Base-by-base conservation (phyloP, 306 rosid genomes). In the Cyamopsis tetragonoloba region DNA sequence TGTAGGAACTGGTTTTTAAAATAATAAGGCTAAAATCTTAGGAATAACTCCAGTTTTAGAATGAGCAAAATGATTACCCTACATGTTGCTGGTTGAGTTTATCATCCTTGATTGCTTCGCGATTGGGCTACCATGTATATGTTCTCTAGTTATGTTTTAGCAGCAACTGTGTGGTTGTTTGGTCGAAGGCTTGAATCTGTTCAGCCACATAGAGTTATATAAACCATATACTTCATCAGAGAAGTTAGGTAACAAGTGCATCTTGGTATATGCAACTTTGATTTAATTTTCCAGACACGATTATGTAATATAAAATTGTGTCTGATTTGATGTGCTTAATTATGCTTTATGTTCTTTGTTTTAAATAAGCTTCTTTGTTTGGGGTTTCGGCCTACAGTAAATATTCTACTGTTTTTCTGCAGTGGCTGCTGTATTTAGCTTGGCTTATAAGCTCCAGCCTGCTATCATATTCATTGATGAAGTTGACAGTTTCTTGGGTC, bases 401-500 rank as follows among this genome's bases (percentile, higher is more conserved):
- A 59, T 62, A 15, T 68, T 41, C 10, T 37, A 22, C 7, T 49
- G 10, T 66, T 68, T 34, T 58, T 76, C 73, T 83, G 72, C 88
- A 95, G 99, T 95, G 77, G 71, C 97, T 62, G 99, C 99, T 26
- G 92, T 95, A 31, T 95, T 95, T 83, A 90, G 92, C 88, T 80
- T 95, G 92, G 99, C 99, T 51, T 20, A 90, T 83, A 95, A 95
- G 76, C 95, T 95, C 74, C 96, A 95, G 81, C 99, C 99, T 68
- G 90, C 99, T 60, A 95, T 95, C 68, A 95, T 95, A 59, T 95
- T 95, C 81, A 95, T 95, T 24, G 99, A 95, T 39, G 99, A 95
- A 80, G 99, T 95, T 5, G 99, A 95, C 84, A 95, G 99, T 73
- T 95, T 95, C 64, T 82, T 95, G 86, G 99, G 99, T 47, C 97